Evolutionary conservation across 257 asterid species (phyloP).

Genomic region (Fraxinus excelsior): DNA sequence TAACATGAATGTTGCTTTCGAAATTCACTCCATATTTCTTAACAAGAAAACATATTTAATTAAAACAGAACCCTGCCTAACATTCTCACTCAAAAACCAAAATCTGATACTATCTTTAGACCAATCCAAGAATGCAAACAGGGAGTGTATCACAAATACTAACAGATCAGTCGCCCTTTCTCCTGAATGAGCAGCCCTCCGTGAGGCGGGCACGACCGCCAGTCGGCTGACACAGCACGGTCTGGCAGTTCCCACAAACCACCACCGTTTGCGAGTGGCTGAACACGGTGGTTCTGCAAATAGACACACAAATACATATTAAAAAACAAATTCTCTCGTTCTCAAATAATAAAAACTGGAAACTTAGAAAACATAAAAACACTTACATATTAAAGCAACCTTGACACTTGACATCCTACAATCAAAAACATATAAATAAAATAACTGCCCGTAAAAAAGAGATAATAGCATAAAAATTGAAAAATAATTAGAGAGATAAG

Average conservation of each 20-base stretch:
- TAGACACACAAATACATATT: background rate
- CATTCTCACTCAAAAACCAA: background rate
- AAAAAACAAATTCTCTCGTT: background rate
- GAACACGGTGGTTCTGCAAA: constrained; percentile 6
- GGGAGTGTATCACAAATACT: background rate
- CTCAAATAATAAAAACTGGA: background rate
- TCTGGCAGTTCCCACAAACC: constrained; percentile 5
- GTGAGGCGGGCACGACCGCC: constrained; percentile 1
- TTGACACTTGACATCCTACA: constrained; percentile 3
- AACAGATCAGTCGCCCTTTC: background rate
- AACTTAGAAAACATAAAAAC: background rate
- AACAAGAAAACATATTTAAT: background rate
- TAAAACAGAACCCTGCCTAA: background rate
- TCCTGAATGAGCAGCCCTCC: constrained; percentile 1
- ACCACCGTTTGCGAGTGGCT: constrained; percentile 7
- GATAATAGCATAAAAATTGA: background rate
- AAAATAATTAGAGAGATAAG: background rate
- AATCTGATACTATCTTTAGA: background rate
- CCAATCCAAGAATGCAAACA: background rate
- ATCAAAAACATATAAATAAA: background rate
- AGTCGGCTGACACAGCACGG: constrained; percentile 9
- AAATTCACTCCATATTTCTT: background rate
- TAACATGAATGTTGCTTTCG: background rate
- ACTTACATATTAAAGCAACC: constrained; percentile 7
- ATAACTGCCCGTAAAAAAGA: background rate